phyloP scores from a whole-genome alignment of 176 grass and related monocot genomes.

The Carex scoparia region DNA sequence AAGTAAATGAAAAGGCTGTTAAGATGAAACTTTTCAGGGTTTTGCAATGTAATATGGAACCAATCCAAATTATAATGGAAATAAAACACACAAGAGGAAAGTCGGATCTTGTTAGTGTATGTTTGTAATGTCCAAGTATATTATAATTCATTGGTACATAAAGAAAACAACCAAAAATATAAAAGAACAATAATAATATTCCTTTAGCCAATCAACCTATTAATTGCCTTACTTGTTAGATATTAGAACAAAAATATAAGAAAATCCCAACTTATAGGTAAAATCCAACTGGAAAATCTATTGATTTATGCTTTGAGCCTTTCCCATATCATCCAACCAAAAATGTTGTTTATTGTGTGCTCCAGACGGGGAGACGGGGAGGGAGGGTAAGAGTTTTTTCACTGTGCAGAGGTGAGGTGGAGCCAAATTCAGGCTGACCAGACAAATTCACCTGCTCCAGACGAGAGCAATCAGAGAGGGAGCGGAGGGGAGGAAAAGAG shows the following conservation, averaged over 20 bases:
- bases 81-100: neutral
- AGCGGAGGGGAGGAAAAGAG: too few relatives aligned
- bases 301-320: neutral
- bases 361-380: too few relatives aligned
- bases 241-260: neutral
- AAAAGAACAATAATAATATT: neutral
- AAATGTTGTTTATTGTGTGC: neutral
- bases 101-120: neutral
- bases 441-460: too few relatives aligned
- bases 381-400: too few relatives aligned
- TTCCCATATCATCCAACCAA: too few relatives aligned
- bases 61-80: neutral
- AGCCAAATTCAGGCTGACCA: too few relatives aligned
- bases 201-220: neutral
- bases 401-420: too few relatives aligned
- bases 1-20: neutral
- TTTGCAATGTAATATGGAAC: neutral
- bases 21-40: neutral
- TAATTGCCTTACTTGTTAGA: neutral
- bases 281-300: neutral
- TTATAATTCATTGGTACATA: neutral
- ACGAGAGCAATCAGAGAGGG: too few relatives aligned
- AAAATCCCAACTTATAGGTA: neutral
- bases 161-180: neutral
- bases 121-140: neutral